Evolutionary conservation across 345 rosid genomes (phyloP).

Genomic region (Arabis hirsuta): DNA sequence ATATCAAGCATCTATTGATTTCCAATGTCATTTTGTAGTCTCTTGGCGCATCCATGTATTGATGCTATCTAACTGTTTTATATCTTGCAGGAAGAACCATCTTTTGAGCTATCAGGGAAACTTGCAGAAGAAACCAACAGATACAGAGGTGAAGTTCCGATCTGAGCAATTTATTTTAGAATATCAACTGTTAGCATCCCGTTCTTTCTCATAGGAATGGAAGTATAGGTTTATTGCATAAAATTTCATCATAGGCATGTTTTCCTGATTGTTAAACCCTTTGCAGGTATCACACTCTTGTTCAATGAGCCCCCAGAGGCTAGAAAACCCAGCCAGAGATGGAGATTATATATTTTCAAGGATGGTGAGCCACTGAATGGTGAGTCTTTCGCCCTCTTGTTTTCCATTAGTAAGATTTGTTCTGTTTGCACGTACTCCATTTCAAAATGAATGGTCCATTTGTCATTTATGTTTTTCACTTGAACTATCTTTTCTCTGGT

Average conservation of each 20-base stretch:
- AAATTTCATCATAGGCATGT: constrained; percentile 4
- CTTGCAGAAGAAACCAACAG: constrained; percentile 96
- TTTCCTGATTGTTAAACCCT: constrained; percentile 15
- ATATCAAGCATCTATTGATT: constrained; percentile 13
- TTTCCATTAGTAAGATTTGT: neutral
- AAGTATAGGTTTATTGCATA: neutral
- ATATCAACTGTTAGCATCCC: neutral
- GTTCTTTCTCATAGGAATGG: constrained; percentile 1
- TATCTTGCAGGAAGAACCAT: constrained; percentile 76
- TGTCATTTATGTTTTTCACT: constrained; percentile 17
- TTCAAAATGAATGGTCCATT: constrained; percentile 24
- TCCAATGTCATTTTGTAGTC: constrained; percentile 10
- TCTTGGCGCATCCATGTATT: neutral
- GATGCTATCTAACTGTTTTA: constrained; percentile 20
- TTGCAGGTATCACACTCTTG: constrained; percentile 78
- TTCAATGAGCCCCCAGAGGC: constrained; percentile 95
- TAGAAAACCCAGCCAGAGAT: constrained; percentile 78
- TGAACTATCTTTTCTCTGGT: constrained; percentile 1
- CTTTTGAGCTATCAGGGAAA: constrained; percentile 96
- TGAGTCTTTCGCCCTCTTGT: constrained; percentile 34
- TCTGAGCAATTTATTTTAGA: constrained; percentile 12
- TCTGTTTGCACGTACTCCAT: constrained; percentile 7
- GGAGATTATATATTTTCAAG: constrained; percentile 95
- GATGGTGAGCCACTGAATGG: constrained; percentile 86
- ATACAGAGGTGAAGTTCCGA: constrained; percentile 64